Evolutionary conservation across 2,329 filamentous ascomycete genomes (phyloP).

Genomic region (Ophiosphaerella herpotricha): DNA sequence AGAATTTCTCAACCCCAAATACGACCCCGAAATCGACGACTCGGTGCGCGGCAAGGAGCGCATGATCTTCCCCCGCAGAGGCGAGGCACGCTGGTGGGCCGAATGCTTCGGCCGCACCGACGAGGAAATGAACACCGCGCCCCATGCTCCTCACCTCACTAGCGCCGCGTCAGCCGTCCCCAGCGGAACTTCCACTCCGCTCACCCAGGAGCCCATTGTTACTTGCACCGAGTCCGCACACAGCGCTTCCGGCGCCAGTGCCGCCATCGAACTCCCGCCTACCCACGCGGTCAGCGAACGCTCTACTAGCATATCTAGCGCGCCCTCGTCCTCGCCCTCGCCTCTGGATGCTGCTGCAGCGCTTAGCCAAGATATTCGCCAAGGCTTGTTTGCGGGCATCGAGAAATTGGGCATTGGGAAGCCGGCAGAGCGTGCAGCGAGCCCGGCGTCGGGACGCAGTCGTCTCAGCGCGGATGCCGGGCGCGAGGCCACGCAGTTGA

Average conservation of each 20-base stretch:
- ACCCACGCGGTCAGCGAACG: slow-evolving; percentile 25
- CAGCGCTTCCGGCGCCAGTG: slow-evolving; percentile 36
- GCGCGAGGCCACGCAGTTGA: slow-evolving; percentile 12
- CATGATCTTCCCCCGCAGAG: slow-evolving; percentile 77
- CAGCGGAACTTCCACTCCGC: slow-evolving; percentile 32
- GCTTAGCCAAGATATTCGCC: slow-evolving; percentile 33
- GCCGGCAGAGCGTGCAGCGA: slow-evolving; percentile 16
- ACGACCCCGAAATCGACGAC: slow-evolving; percentile 76
- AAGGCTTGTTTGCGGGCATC: slow-evolving; percentile 38
- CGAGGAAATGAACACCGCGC: slow-evolving; percentile 80
- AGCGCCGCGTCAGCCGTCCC: slow-evolving; percentile 29
- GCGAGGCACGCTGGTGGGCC: slow-evolving; percentile 91
- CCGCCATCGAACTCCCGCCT: slow-evolving; percentile 28
- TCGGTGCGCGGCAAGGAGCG: slow-evolving; percentile 78
- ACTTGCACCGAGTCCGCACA: slow-evolving; percentile 43
- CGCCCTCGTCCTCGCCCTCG: slow-evolving; percentile 26
- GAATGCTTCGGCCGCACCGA: slow-evolving; percentile 85
- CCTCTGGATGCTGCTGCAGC: slow-evolving; percentile 35
- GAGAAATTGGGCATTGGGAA: slow-evolving; percentile 34
- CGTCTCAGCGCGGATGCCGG: slow-evolving; percentile 16
- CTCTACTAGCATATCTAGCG: slow-evolving; percentile 6
- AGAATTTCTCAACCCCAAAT: slow-evolving; percentile 83
- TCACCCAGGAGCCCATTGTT: slow-evolving; percentile 39
- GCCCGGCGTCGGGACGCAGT: slow-evolving; percentile 16
- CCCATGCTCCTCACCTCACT: slow-evolving; percentile 31